phyloP scores from a whole-genome alignment of 305 asterid species.

The Rubia balearica region DNA sequence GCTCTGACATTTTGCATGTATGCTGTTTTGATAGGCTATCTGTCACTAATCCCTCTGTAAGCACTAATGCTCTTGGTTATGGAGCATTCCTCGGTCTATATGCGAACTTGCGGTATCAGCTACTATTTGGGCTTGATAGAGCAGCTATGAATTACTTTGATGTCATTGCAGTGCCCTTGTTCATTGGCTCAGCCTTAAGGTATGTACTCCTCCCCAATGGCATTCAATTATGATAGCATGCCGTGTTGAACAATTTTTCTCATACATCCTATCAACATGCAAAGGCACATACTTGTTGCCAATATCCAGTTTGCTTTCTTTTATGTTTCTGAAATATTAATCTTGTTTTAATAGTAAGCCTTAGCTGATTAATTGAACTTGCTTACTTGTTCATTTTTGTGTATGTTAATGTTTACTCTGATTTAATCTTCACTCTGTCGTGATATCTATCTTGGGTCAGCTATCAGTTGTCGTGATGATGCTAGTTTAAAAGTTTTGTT shows the following conservation, averaged over 20 bases:
- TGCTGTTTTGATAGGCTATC: conserved; percentile 51
- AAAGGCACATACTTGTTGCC: not conserved
- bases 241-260: not conserved
- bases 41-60: conserved; percentile 77
- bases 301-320: not conserved
- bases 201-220: conserved; percentile 16
- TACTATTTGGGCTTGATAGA: conserved; percentile 81
- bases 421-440: not conserved
- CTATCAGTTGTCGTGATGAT: not conserved
- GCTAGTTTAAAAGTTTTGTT: not conserved
- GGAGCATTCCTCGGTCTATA: conserved; percentile 96
- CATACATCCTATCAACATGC: not conserved
- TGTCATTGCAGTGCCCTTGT: conserved; percentile 83
- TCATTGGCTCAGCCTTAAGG: conserved; percentile 86
- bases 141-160: conserved; percentile 65
- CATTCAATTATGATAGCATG: not conserved
- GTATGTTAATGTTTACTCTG: not conserved
- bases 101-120: conserved; percentile 90
- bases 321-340: not conserved
- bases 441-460: not conserved
- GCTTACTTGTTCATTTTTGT: not conserved
- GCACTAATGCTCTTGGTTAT: conserved; percentile 87
- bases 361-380: not conserved
- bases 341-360: not conserved
- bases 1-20: not conserved